These are phyloP conservation scores for Solanum okadae DNA, from an alignment of 257 asterid genomes.

Conservation along the genomic window DNA sequence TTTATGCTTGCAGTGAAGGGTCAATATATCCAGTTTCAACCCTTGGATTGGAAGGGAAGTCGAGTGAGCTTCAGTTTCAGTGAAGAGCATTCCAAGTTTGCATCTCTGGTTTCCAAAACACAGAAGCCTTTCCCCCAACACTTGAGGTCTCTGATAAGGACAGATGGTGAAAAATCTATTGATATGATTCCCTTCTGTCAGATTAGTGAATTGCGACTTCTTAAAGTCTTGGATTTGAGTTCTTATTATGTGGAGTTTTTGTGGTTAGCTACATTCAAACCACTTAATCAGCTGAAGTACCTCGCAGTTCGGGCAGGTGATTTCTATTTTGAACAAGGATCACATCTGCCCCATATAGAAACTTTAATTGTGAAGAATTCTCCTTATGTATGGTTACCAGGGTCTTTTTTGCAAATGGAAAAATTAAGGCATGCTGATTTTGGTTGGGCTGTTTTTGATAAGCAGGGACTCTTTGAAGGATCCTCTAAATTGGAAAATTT, in stretches of 20 bases:
- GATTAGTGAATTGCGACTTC: background rate
- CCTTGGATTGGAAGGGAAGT: background rate
- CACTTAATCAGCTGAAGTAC: background rate
- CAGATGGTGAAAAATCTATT: accelerated
- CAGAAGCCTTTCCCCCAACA: background rate
- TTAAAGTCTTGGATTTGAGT: background rate
- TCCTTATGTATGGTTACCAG: no score
- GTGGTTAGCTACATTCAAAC: background rate
- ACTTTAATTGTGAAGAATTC: background rate
- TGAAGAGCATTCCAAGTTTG: background rate
- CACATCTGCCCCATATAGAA: background rate
- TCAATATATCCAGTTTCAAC: background rate
- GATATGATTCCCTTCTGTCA: background rate
- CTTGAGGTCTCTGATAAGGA: background rate
- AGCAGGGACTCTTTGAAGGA: background rate
- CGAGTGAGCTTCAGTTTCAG: background rate
- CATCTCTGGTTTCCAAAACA: background rate
- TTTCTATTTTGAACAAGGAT: background rate
- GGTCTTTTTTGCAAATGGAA: background rate
- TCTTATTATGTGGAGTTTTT: accelerated
- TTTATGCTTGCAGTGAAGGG: background rate
- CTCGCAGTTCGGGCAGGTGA: accelerated
- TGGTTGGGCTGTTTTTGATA: accelerated
- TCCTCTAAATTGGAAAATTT: background rate
- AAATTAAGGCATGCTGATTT: background rate